Conservation (phyloP, 129 eudicot genomes). For the Helianthus annuus region HanXRQr2.0-SUNRISE NC_035437.2:117544846-117545345, state of each 20-base stretch:
- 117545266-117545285: no score
- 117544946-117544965: no score
- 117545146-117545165: slow-evolving; percentile 53
- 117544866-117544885: no score
- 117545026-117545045: slow-evolving; percentile 49
- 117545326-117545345: no score
- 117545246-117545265: no score
- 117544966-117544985: no score
- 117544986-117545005: slow-evolving; percentile 64
- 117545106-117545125: not conserved
- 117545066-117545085: slow-evolving; percentile 36
- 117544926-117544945: no score
- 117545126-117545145: slow-evolving; percentile 38
- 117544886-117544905: no score
- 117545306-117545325: no score
- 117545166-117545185: slow-evolving; percentile 58
- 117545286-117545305: no score
- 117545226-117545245: slow-evolving; percentile 57
- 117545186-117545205: slow-evolving; percentile 74
- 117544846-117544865: no score
- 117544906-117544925: no score
- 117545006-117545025: slow-evolving; percentile 87
- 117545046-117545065: slow-evolving; percentile 4
- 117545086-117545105: slow-evolving; percentile 19
- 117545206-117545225: slow-evolving; percentile 90